These are phyloP conservation scores for Magnolia sinica DNA, from an alignment of 164 flowering plant species.

Conservation along the genomic window DNA sequence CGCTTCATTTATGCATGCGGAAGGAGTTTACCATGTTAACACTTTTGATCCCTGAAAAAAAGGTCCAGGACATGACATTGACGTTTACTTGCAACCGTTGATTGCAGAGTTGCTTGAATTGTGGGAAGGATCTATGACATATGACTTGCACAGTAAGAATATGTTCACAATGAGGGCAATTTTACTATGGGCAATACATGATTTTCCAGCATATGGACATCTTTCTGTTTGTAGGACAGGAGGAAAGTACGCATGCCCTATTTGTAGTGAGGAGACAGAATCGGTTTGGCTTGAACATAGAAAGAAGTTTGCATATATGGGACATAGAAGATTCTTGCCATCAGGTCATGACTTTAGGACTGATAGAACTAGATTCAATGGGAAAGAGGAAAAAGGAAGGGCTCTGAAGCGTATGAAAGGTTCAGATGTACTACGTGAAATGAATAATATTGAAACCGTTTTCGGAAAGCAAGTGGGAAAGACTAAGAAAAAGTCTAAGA, in stretches of 20 bases:
- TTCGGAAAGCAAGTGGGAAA: no score
- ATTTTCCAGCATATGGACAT: conserved; percentile 1
- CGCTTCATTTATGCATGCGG: no score
- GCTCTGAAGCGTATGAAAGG: neutral
- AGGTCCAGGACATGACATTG: no score
- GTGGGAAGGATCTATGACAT: no score
- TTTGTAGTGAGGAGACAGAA: neutral
- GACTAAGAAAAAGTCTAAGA: no score
- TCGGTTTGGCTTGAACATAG: neutral
- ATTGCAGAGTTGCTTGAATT: no score
- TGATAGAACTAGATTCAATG: neutral
- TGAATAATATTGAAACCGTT: neutral
- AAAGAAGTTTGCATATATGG: neutral
- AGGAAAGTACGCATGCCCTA: neutral
- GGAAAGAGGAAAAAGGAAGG: neutral
- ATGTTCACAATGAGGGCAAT: no score
- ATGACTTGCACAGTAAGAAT: no score
- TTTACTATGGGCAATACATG: neutral
- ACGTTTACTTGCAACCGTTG: no score
- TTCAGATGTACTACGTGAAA: neutral
- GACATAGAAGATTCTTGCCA: neutral
- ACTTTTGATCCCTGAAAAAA: no score
- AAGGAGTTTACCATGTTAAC: no score
- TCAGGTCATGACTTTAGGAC: neutral
- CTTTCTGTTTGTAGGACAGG: neutral